Evolutionary conservation across 1,139 yeast genomes (phyloP).

Genomic region (Suhomyces yuchorum): DNA sequence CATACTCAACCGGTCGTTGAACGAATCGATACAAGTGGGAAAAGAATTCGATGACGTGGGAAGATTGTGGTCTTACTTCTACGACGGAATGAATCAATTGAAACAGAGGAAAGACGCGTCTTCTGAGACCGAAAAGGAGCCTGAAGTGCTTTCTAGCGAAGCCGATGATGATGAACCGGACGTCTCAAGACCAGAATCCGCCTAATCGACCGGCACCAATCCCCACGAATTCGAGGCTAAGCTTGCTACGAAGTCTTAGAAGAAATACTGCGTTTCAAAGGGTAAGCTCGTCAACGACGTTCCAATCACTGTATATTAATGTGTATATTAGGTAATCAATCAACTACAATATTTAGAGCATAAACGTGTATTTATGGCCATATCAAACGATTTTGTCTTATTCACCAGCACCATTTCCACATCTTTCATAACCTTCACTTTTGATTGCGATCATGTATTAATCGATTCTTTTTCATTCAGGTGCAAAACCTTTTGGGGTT

Average conservation of each 20-base stretch:
- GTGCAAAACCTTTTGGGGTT: conserved; percentile 3
- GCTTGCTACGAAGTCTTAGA: too few relatives aligned
- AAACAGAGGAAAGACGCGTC: conserved; percentile 20
- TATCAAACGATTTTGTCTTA: not conserved
- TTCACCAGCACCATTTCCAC: conserved; percentile 1
- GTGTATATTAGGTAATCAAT: conserved; percentile 1
- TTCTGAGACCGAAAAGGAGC: conserved; percentile 5
- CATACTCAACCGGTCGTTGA: conserved; percentile 43
- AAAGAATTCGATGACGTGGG: conserved; percentile 51
- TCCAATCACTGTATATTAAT: not conserved
- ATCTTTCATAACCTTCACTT: too few relatives aligned
- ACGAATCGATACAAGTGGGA: conserved; percentile 47
- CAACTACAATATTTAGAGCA: conserved; percentile 3
- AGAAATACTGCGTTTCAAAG: too few relatives aligned
- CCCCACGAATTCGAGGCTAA: too few relatives aligned
- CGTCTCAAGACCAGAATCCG: not conserved
- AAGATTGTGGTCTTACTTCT: conserved; percentile 45
- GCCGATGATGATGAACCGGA: conserved; percentile 7
- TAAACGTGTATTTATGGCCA: conserved; percentile 1
- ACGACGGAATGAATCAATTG: conserved; percentile 36
- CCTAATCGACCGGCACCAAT: not conserved
- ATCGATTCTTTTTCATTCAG: conserved; percentile 10
- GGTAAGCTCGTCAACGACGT: too few relatives aligned
- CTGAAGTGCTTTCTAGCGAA: conserved; percentile 15
- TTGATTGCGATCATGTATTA: conserved; percentile 14